Conservation (phyloP, 306 rosid genomes). For the Mucuna pruriens region DNA sequence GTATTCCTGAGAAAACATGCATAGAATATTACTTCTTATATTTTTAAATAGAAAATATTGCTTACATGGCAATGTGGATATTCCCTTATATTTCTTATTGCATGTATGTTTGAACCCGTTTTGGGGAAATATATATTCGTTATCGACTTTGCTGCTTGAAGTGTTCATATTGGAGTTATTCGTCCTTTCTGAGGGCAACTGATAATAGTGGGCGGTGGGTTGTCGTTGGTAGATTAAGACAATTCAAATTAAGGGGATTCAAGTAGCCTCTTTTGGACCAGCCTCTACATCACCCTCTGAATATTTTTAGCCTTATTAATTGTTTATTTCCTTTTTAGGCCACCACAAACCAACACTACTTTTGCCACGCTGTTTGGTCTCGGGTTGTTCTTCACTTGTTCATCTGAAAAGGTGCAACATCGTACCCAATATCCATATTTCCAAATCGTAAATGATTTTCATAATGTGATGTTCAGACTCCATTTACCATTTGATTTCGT, state of each 20-base stretch:
- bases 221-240: not conserved
- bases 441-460: too few relatives aligned
- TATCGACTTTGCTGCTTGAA: not conserved
- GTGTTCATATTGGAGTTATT: not conserved
- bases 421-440: too few relatives aligned
- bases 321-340: not conserved
- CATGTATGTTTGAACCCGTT: not conserved
- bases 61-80: too few relatives aligned
- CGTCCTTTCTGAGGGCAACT: not conserved
- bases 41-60: too few relatives aligned
- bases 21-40: not conserved
- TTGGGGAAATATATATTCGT: not conserved
- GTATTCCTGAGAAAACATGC: not conserved
- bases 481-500: too few relatives aligned
- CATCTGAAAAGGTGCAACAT: too few relatives aligned
- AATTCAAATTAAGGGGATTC: not conserved
- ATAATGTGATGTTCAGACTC: too few relatives aligned
- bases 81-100: not conserved
- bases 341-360: not conserved
- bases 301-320: not conserved
- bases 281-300: not conserved
- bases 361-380: not conserved
- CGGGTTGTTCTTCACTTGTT: not conserved
- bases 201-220: too few relatives aligned
- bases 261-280: not conserved